Evolutionary conservation across 2,329 filamentous ascomycete species (phyloP).

Genomic region (Monilinia fructicola): DNA sequence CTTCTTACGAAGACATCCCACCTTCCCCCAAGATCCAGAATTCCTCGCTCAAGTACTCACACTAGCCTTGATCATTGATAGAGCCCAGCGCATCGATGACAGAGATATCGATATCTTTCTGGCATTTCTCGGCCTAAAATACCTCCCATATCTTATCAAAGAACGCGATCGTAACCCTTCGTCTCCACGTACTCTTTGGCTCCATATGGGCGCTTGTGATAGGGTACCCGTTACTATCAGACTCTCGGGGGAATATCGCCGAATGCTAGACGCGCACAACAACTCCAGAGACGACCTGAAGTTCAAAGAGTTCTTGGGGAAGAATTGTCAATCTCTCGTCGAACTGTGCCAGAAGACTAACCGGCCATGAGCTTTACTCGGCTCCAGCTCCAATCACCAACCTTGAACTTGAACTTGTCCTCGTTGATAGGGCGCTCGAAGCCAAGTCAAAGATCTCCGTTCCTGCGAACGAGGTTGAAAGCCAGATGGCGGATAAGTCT

Average conservation of each 20-base stretch:
- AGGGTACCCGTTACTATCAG: not conserved
- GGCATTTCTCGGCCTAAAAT: not conserved
- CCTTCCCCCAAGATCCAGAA: not conserved
- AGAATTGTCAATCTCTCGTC: not conserved
- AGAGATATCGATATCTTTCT: accelerated
- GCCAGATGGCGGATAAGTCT: not conserved
- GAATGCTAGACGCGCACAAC: not conserved
- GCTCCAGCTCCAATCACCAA: not conserved
- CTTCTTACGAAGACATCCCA: not conserved
- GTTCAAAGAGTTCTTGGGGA: not conserved
- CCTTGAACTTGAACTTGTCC: not conserved
- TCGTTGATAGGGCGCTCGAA: not conserved
- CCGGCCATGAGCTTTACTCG: too few species aligned
- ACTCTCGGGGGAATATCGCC: too few species aligned
- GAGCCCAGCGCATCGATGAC: not conserved
- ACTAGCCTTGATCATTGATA: not conserved
- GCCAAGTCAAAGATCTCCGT: not conserved
- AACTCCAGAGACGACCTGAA: not conserved
- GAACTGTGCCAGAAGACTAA: not conserved
- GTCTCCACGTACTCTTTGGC: not conserved
- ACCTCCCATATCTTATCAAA: not conserved
- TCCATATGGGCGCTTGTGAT: not conserved
- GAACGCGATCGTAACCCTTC: not conserved
- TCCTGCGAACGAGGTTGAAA: not conserved
- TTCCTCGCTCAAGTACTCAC: not conserved